These are phyloP conservation scores for Coemansia sp. DNA, from an alignment of 192 early-diverging fungal species.

Conservation along the genomic window DNA sequence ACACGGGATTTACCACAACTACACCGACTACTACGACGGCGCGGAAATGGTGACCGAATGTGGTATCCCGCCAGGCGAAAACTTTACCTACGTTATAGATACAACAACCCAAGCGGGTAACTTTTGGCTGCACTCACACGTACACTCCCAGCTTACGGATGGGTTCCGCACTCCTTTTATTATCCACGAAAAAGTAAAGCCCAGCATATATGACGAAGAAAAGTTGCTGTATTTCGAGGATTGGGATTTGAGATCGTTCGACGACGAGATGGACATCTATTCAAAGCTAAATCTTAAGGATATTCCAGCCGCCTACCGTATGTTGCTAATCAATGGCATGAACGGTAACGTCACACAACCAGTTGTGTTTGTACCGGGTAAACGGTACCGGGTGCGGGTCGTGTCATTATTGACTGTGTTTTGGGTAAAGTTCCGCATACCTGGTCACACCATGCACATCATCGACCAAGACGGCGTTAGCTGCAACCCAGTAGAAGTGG, in stretches of 20 bases:
- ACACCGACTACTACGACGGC: slow-evolving; percentile 66
- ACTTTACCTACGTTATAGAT: slow-evolving; percentile 63
- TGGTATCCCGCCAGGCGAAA: slow-evolving; percentile 61
- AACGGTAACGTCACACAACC: slow-evolving; percentile 33
- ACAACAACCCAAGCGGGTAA: slow-evolving; percentile 58
- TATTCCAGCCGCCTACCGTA: neutral
- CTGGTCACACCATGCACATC: slow-evolving; percentile 72
- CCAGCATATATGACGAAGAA: slow-evolving; percentile 62
- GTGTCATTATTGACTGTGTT: slow-evolving; percentile 68
- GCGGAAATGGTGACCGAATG: slow-evolving; percentile 67
- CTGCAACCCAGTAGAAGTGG: slow-evolving; percentile 55
- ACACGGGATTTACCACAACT: slow-evolving; percentile 76
- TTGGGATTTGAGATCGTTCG: slow-evolving; percentile 52
- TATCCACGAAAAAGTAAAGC: slow-evolving; percentile 50
- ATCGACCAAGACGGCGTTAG: slow-evolving; percentile 80
- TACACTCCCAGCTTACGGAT: slow-evolving; percentile 68
- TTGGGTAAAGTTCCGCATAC: slow-evolving; percentile 70
- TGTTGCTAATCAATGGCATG: slow-evolving; percentile 42
- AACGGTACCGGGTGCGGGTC: slow-evolving; percentile 74
- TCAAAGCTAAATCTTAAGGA: neutral
- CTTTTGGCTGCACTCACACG: slow-evolving; percentile 77
- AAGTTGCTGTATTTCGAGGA: slow-evolving; percentile 60
- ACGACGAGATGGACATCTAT: neutral
- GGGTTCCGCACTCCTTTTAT: slow-evolving; percentile 70
- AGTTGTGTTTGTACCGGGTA: slow-evolving; percentile 63